A percentile compares a stretch with the other conserved stretches of the same genome.
Conservation (phyloP, 2,329 filamentous ascomycete genomes). For the Penicillium sp. region DNA sequence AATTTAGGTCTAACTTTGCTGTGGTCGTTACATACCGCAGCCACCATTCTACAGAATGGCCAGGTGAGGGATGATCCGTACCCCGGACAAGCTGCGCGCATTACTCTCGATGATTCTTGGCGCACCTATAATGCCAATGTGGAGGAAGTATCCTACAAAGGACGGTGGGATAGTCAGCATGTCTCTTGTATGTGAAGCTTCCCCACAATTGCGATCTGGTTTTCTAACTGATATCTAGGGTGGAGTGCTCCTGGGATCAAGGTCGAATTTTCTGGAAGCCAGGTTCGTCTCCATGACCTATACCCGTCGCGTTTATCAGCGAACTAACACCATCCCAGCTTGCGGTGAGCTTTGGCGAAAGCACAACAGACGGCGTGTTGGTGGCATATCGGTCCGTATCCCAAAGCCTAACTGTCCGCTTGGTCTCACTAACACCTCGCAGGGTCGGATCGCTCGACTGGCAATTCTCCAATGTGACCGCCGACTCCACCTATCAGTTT, state of each 20-base stretch:
- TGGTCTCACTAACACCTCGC: background rate
- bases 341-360: conserved; percentile 52
- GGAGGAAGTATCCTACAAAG: conserved; percentile 59
- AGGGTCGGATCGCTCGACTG: conserved; percentile 57
- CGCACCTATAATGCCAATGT: background rate
- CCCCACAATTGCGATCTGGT: background rate
- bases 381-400: conserved; percentile 47
- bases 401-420: background rate
- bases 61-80: conserved; percentile 39
- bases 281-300: conserved; percentile 25
- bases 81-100: conserved; percentile 33
- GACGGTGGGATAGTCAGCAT: conserved; percentile 58
- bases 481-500: conserved; percentile 54
- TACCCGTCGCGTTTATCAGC: background rate
- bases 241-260: conserved; percentile 54
- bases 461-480: conserved; percentile 58
- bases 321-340: conserved; percentile 27
- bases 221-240: conserved; percentile 30
- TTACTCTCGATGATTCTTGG: conserved; percentile 32
- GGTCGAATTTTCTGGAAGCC: conserved; percentile 53
- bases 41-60: conserved; percentile 44
- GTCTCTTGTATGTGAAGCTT: conserved; percentile 46
- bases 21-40: conserved; percentile 23
- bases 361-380: conserved; percentile 49
- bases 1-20: conserved; percentile 6